Conservation (phyloP, 805 yeast genomes). For the Debaryomyces castellii region DNA sequence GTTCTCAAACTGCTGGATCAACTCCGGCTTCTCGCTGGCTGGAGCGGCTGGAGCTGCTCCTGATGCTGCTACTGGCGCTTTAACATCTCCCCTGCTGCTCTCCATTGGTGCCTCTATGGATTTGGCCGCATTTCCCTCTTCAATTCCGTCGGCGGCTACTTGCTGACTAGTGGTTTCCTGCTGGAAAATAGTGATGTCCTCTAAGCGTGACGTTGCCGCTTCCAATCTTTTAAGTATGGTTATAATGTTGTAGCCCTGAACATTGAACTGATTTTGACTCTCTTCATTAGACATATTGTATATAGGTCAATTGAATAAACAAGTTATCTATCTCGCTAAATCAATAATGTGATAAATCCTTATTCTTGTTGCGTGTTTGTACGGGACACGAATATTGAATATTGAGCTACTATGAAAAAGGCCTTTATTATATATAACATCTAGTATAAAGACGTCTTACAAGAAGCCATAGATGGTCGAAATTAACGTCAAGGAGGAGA, state of each 20-base stretch:
- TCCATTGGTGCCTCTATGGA: constrained; percentile 1
- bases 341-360: not conserved
- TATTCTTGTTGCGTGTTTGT: constrained; percentile 1
- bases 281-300: constrained; percentile 35
- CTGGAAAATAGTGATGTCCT: constrained; percentile 83
- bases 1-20: constrained; percentile 50
- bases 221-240: constrained; percentile 75
- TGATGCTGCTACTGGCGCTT: constrained; percentile 7
- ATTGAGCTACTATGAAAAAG: too few species aligned
- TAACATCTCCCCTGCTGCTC: not conserved
- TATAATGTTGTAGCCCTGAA: constrained; percentile 84
- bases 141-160: constrained; percentile 13
- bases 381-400: constrained; percentile 3
- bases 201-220: constrained; percentile 90
- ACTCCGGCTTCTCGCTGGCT: constrained; percentile 11
- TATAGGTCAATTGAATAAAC: not conserved
- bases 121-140: constrained; percentile 3
- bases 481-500: constrained; percentile 1
- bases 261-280: constrained; percentile 42
- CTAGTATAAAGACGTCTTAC: not conserved
- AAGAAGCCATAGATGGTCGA: constrained; percentile 1
- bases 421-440: too few species aligned
- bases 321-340: not conserved
- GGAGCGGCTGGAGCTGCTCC: constrained; percentile 3
- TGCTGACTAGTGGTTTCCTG: constrained; percentile 48